phyloP scores from a whole-genome alignment of 192 early-diverging fungal genomes.

The Obelidium mucronatum region DNA sequence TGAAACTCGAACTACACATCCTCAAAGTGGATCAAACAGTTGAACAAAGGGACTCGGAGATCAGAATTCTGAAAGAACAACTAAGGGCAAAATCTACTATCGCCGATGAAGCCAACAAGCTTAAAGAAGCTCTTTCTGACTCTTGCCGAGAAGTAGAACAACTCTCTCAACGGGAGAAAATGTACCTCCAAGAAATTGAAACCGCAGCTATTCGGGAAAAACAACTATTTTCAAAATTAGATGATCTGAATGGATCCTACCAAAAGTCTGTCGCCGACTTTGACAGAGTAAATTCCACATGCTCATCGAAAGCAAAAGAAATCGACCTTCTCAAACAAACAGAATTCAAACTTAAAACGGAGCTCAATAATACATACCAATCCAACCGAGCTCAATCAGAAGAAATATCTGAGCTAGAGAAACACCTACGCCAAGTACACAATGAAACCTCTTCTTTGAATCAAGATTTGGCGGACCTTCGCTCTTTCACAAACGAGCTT shows the following conservation, averaged over 20 bases:
- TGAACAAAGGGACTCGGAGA: constrained; percentile 46
- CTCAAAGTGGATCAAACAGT: constrained; percentile 44
- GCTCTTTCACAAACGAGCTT: constrained; percentile 27
- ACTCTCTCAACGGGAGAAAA: constrained; percentile 44
- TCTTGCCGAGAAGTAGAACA: constrained; percentile 45
- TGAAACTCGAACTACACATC: constrained; percentile 47
- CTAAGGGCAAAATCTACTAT: constrained; percentile 36
- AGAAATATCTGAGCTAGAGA: constrained; percentile 20
- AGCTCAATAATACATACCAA: constrained; percentile 41
- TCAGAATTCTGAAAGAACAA: constrained; percentile 36
- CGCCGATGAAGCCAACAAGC: constrained; percentile 35
- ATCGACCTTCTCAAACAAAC: constrained; percentile 42
- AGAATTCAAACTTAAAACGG: constrained; percentile 48
- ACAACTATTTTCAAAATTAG: constrained; percentile 47
- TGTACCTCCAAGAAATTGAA: constrained; percentile 53
- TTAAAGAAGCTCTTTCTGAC: constrained; percentile 37
- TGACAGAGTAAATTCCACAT: constrained; percentile 34
- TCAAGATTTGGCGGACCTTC: constrained; percentile 42
- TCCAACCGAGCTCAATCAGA: constrained; percentile 17
- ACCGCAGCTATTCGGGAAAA: constrained; percentile 37
- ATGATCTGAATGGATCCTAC: constrained; percentile 44
- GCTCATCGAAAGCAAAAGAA: constrained; percentile 39
- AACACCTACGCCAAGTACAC: constrained; percentile 30
- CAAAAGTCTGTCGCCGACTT: constrained; percentile 43
- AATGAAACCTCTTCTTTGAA: constrained; percentile 27